Conservation (phyloP, 2,329 filamentous ascomycete species). For the Parastagonospora avenae region DNA sequence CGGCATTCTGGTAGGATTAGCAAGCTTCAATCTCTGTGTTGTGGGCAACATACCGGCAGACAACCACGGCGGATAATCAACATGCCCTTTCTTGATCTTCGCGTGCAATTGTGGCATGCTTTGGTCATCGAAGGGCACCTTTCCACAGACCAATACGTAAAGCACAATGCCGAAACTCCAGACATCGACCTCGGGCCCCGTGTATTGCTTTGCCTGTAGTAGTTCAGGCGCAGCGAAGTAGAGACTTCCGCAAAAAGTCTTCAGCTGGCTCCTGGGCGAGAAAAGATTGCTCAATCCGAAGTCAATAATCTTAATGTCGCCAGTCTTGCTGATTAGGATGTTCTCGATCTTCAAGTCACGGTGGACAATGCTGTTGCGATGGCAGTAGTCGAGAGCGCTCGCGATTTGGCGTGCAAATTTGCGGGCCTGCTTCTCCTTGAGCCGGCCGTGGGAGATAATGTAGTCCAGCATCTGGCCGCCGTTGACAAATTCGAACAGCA, state of each 20-base stretch:
- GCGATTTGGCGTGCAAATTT: conserved; percentile 98
- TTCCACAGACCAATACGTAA: conserved; percentile 95
- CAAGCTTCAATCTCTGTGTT: not conserved
- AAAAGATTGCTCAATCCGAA: conserved; percentile 98
- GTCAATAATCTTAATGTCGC: conserved; percentile 99
- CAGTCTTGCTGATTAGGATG: conserved; percentile 97
- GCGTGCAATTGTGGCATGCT: conserved; percentile 98
- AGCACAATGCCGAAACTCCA: conserved; percentile 99
- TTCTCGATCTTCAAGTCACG: conserved; percentile 98
- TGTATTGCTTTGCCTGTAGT: conserved; percentile 91
- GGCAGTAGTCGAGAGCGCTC: conserved; percentile 94
- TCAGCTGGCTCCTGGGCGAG: conserved; percentile 80
- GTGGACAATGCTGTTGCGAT: conserved; percentile 97
- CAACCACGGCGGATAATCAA: conserved; percentile 94
- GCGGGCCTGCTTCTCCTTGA: conserved; percentile 97
- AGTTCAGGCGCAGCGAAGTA: conserved; percentile 98
- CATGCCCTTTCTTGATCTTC: conserved; percentile 96
- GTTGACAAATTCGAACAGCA: conserved; percentile 99
- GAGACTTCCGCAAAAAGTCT: conserved; percentile 96
- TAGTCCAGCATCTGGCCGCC: conserved; percentile 99
- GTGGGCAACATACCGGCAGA: conserved; percentile 68
- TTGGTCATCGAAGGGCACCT: conserved; percentile 98
- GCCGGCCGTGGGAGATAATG: conserved; percentile 95
- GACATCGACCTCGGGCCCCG: conserved; percentile 93
- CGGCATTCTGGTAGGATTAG: conserved; percentile 74